Percentiles rank a stretch among this genome's conserved stretches.
Conservation (phyloP, 306 rosid genomes). For the Corylus avellana region DNA sequence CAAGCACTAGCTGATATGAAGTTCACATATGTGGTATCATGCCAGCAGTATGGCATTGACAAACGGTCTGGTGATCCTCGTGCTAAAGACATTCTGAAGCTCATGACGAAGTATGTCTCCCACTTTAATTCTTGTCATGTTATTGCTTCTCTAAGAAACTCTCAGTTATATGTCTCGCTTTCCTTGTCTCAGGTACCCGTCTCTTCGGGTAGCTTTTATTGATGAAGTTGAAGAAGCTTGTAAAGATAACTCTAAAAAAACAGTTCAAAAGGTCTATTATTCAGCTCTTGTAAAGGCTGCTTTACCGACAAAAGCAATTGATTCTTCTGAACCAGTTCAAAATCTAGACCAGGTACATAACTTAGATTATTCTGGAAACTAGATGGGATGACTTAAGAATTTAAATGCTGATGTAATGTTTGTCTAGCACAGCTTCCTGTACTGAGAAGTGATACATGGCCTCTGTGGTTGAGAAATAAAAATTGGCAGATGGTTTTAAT, state of each 20-base stretch:
- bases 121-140: constrained; percentile 19
- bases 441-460: background rate
- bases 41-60: constrained; percentile 86
- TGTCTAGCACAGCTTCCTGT: background rate
- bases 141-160: constrained; percentile 16
- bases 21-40: constrained; percentile 89
- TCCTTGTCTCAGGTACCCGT: constrained; percentile 67
- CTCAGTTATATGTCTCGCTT: constrained; percentile 23
- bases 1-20: constrained; percentile 89
- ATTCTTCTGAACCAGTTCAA: constrained; percentile 76
- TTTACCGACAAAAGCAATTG: constrained; percentile 67
- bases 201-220: constrained; percentile 92
- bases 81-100: constrained; percentile 89
- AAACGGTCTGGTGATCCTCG: constrained; percentile 75
- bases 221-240: constrained; percentile 89
- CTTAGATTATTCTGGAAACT: constrained; percentile 20
- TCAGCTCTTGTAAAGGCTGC: constrained; percentile 89
- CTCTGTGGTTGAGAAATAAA: background rate
- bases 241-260: constrained; percentile 58
- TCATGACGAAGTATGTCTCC: constrained; percentile 70
- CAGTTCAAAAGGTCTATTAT: constrained; percentile 73
- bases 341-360: constrained; percentile 77
- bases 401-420: background rate
- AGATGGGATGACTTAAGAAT: background rate
- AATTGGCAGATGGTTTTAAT: constrained; percentile 6